Percentiles rank a stretch among this genome's conserved stretches.
Conservation (phyloP, 1,284 basidiomycete species). For the Malassezia dermatis region DNA sequence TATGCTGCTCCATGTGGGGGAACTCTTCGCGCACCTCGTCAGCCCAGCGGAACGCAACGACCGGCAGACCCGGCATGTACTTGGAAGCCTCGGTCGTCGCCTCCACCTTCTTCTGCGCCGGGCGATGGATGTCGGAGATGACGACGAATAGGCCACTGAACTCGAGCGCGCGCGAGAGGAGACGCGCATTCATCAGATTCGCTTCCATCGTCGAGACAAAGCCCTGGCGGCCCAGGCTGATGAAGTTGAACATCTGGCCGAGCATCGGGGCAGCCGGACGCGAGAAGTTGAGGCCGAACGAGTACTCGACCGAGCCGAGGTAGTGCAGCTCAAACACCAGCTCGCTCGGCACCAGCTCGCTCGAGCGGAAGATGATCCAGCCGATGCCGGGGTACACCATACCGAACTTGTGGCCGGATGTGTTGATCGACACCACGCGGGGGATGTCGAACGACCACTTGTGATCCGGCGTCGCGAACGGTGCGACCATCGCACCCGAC, state of each 20-base stretch:
- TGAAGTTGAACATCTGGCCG: slow-evolving; percentile 73
- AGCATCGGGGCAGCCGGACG: slow-evolving; percentile 81
- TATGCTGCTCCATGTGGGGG: slow-evolving; percentile 58
- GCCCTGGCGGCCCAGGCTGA: slow-evolving; percentile 43
- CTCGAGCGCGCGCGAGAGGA: slow-evolving; percentile 77
- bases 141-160: slow-evolving; percentile 62
- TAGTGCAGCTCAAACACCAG: slow-evolving; percentile 75
- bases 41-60: slow-evolving; percentile 77
- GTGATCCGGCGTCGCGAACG: slow-evolving; percentile 65
- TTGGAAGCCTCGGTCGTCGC: slow-evolving; percentile 51
- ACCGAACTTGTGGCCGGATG: slow-evolving; percentile 66
- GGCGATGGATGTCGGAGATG: slow-evolving; percentile 51
- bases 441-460: slow-evolving; percentile 58
- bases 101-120: slow-evolving; percentile 35
- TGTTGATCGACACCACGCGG: slow-evolving; percentile 76
- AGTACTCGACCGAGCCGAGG: slow-evolving; percentile 38
- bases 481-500: slow-evolving; percentile 53
- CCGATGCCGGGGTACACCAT: slow-evolving; percentile 64
- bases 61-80: slow-evolving; percentile 71
- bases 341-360: slow-evolving; percentile 51
- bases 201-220: slow-evolving; percentile 54
- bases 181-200: slow-evolving; percentile 66
- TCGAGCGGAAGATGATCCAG: slow-evolving; percentile 41
- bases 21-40: slow-evolving; percentile 52
- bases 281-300: slow-evolving; percentile 89